These are phyloP conservation scores for Termitomyces sp. DNA, from an alignment of 768 basidiomycete species.

Conservation along the genomic window DNA sequence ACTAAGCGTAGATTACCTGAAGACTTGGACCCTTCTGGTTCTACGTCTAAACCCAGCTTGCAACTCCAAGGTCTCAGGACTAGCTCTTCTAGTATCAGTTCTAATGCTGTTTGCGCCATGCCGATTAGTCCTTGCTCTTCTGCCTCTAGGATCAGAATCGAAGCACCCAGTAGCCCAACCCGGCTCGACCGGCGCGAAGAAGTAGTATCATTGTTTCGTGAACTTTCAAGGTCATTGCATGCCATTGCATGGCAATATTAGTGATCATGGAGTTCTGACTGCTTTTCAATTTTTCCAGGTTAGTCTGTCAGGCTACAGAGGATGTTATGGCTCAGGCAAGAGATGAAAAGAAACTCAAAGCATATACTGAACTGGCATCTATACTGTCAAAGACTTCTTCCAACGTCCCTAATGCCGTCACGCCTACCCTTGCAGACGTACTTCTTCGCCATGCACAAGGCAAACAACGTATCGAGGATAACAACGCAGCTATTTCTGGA, in stretches of 20 bases:
- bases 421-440: conserved; percentile 40
- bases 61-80: neutral
- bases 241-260: conserved; percentile 8
- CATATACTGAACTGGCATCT: conserved; percentile 43
- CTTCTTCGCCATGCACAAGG: conserved; percentile 34
- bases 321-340: conserved; percentile 33
- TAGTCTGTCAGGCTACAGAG: conserved; percentile 40
- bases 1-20: conserved; percentile 5
- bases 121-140: neutral
- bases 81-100: neutral
- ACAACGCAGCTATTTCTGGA: conserved; percentile 29
- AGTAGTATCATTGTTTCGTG: conserved; percentile 29
- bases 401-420: conserved; percentile 34
- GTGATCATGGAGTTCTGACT: neutral
- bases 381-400: conserved; percentile 39
- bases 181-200: conserved; percentile 13
- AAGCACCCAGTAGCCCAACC: neutral
- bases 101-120: neutral
- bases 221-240: conserved; percentile 32
- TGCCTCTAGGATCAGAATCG: neutral
- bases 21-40: neutral
- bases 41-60: neutral
- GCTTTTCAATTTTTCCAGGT: conserved; percentile 20
- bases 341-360: conserved; percentile 42
- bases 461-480: conserved; percentile 35